Base-by-base conservation (phyloP, 768 basidiomycete genomes). In the Mycena chlorophos region DNA sequence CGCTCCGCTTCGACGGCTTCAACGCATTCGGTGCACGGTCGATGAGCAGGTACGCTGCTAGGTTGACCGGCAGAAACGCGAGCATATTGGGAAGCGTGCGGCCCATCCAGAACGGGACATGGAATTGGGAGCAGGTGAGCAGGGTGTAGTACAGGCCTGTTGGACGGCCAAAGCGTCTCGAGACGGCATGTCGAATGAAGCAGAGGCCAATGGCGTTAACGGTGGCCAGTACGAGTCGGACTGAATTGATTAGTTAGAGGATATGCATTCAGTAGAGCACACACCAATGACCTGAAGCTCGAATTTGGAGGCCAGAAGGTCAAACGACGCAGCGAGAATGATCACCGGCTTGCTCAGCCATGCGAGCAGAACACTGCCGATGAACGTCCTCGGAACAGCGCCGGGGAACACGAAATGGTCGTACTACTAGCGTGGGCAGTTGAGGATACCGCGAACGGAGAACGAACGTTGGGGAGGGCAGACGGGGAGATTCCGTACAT, bases 71-170 rank as follows among this genome's bases (percentile, higher is more conserved):
- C 2, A 89, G 74, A 17, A 94, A 72, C 3, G 94, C 94, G 58
- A 94, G 86, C 86, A 94, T 96, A 68, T 98, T 99, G 1, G 97
- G 96, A 5, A 98, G 71, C 0, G 96, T 97, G 51, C 97, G 74
- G 2, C 94, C 86, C 78, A 94, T 91, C 87, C 93, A 98, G 69
- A 92, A 99, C 5, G 87, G 86, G 4, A 95, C 66, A 67, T 98
- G 97, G 66, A 97, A 98, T 66, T 96, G 94, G 0, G 87, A 84
- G 60, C 84, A 78, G 3, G 85, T 84, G n/a, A 97, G 67, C 0
- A 94, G 58, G 1, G 81, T 69, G 67, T 87, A 96, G 63, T 83
- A 77, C 16, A 78, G 64, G 14, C 84, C 75, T 0, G 86, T 78
- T 3, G 69, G 66, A 2, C 74, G 69, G 16, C 90, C 92, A 61